Base-by-base conservation (phyloP, 306 rosid species). In the Cicer arietinum region DNA sequence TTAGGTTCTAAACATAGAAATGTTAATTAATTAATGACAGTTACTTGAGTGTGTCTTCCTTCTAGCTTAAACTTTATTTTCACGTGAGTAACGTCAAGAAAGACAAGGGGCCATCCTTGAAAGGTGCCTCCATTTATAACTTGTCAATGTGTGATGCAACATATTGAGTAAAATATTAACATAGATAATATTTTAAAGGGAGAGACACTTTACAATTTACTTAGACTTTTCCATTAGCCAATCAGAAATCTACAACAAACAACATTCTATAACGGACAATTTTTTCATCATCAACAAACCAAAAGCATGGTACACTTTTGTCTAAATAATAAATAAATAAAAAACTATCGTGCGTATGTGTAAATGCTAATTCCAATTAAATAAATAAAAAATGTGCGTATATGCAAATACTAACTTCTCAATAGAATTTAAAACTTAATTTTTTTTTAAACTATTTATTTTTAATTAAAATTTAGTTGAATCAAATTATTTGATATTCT, bases 21-120 rank as follows among this genome's bases (percentile, higher is more conserved):
- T 74, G 7, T 48, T 51, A 75, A 76, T 75, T 60, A 52, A 70
- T 54, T 67, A 39, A 35, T 76, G 16, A 43, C 2, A 35, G 22
- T 50, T 65, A 48, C 20, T 77, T 65, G 57, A 63, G 84, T 53
- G 78, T 63, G 70, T 54, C 30, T 45, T 81, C 47, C 77, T 54
- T 65, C 22, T 65, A 53, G 62, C 42, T 18, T 54, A 67, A 65
- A 42, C 16, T 53, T 72, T 54, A 62, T 46, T 35, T 61, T 81
- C 89, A 90, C 90, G 90, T 88, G 89, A 88, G 76, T 82, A 73
- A 64, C 69, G 83, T 82, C 79, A 77, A 76, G 84, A 76, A 81
- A 45, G 79, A 69, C 45, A 51, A 64, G 6, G 69, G 75, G 35
- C 83, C 87, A 72, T 18, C 77, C 74, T 73, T 41, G 74, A 68